These are phyloP conservation scores for Nicotiana rustica DNA, from an alignment of 305 asterid species.

Conservation along the genomic window DNA sequence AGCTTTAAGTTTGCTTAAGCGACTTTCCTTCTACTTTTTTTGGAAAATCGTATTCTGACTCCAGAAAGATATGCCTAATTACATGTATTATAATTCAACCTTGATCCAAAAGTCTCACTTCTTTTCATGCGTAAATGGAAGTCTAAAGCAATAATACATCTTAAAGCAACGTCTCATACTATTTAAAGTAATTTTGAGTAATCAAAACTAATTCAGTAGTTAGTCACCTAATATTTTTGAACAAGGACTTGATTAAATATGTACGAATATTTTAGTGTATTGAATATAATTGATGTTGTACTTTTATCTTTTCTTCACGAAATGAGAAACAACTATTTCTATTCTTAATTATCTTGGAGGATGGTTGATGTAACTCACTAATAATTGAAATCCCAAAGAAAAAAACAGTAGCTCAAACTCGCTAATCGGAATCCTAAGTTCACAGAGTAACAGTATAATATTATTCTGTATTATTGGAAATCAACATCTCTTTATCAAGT, in stretches of 20 bases:
- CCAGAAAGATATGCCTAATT: constrained; percentile 11
- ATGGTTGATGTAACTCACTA: constrained; percentile 30
- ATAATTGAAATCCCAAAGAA: constrained; percentile 14
- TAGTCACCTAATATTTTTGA: constrained; percentile 25
- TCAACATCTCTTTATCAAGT: constrained; percentile 12
- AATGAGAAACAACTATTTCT: not conserved
- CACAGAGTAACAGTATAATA: not conserved
- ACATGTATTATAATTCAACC: not conserved
- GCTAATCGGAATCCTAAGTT: constrained; percentile 30
- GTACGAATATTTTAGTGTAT: constrained; percentile 21
- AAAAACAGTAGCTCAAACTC: not conserved
- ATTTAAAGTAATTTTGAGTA: not conserved
- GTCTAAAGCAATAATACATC: constrained; percentile 30
- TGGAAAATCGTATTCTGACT: not conserved
- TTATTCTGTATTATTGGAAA: not conserved
- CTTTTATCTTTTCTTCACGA: constrained; percentile 30
- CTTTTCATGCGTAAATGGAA: constrained; percentile 31
- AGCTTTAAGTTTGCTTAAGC: constrained; percentile 22
- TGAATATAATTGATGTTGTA: constrained; percentile 20
- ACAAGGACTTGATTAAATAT: constrained; percentile 22
- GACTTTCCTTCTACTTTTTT: not conserved
- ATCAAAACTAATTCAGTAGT: constrained; percentile 12
- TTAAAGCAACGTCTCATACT: constrained; percentile 20
- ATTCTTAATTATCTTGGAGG: not conserved
- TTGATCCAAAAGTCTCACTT: constrained; percentile 33